Percentiles rank a stretch among this genome's conserved stretches.
Conservation (phyloP, 257 asterid genomes). For the Leonotis leonurus region DNA sequence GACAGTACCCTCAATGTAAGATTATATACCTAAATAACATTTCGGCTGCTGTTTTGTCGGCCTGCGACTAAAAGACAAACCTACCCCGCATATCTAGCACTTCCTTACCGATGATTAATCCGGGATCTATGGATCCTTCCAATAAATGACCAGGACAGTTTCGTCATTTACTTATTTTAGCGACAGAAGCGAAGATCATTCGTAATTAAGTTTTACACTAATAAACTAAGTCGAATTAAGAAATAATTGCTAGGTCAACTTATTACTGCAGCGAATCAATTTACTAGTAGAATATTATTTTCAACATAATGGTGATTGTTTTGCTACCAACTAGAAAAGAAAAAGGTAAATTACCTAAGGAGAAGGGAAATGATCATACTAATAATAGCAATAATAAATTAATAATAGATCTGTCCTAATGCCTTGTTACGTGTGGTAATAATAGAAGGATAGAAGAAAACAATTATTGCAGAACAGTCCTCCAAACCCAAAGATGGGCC, state of each 20-base stretch:
- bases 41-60: background rate
- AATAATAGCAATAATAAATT: background rate
- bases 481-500: background rate
- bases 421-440: constrained; percentile 16
- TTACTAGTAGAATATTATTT: background rate
- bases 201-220: too few species aligned
- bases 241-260: too few species aligned
- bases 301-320: too few species aligned
- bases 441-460: background rate
- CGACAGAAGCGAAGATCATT: background rate
- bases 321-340: background rate
- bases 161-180: constrained; percentile 15
- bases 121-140: constrained; percentile 17
- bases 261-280: background rate
- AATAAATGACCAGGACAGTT: constrained; percentile 9
- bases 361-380: too few species aligned
- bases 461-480: background rate
- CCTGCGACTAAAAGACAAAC: constrained; percentile 26
- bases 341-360: background rate
- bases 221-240: too few species aligned
- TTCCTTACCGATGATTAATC: constrained; percentile 21
- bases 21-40: background rate
- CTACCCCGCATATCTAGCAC: constrained; percentile 25
- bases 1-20: background rate
- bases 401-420: background rate